Base-by-base conservation (phyloP, 768 basidiomycete genomes). In the Butyriboletus loyo region DNA sequence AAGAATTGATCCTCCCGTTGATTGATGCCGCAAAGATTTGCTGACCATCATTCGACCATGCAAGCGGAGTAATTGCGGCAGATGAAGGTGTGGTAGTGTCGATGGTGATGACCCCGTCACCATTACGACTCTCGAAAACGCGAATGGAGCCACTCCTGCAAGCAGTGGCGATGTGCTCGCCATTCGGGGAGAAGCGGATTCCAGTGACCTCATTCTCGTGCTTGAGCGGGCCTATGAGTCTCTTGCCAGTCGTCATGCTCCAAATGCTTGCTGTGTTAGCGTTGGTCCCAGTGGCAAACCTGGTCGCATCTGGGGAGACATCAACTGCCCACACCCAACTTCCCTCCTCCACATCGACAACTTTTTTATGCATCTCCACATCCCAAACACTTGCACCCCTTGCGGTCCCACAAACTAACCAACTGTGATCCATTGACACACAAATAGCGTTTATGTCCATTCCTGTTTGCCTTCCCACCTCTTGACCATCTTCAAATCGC, bases 71-170 rank as follows among this genome's bases (percentile, higher is more conserved):
- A 10, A 10, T 19, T 36, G n/a, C 4, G 10, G 1, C 5, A 2
- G 3, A 4, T 3, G 10, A 11, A 9, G n/a, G 2, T 10, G 10
- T 19, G 10, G 2, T 1, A 6, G n/a, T 19, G 2, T 19, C 3
- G 36, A 36, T 36, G 2, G 8, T 36, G 10, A 36, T 19, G 9
- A 36, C 10, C n/a, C 19, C 5, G 10, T 19, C 10, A 0, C 35
- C 35, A n/a, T 36, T n/a, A 4, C n/a, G 35, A 36, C 36, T 36
- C 5, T 36, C 36, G 7, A 36, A 36, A 19, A 36, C 10, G 2
- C 19, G 5, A 7, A 19, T 11, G 1, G 36, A 36, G 19, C 36
- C 8, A 36, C 9, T 0, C 10, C 0, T 5, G n/a, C 14, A 14
- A 15, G 17, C 7, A 17, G 34, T n/a, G 8, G 35, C 35, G 5